These are phyloP conservation scores for Globisporangium cederbergense DNA, from an alignment of 352 stramenopile species.

Conservation along the genomic window DNA sequence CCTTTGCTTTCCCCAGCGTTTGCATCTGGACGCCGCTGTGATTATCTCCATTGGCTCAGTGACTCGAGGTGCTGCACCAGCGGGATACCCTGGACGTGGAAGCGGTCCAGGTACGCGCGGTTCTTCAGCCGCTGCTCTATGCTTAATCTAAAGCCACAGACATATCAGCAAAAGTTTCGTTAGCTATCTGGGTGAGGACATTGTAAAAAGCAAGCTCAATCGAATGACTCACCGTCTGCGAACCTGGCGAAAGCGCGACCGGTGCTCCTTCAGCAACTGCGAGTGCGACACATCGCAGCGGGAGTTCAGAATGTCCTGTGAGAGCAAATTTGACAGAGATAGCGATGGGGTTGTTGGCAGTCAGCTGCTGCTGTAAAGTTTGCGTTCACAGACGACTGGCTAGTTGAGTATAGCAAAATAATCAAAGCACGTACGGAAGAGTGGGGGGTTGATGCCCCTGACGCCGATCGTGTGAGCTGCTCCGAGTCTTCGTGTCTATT, in stretches of 20 bases:
- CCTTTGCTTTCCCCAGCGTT: not conserved
- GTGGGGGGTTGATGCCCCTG: not conserved
- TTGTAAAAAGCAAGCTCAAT: not conserved
- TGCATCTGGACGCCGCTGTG: not conserved
- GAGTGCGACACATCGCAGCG: constrained; percentile 52
- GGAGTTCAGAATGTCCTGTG: constrained; percentile 67
- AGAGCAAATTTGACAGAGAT: not conserved
- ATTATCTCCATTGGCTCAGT: constrained; percentile 37
- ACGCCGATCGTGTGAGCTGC: not conserved
- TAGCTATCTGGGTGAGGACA: not conserved
- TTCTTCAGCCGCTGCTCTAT: constrained; percentile 46
- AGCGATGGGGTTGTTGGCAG: not conserved
- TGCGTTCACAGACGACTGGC: not conserved
- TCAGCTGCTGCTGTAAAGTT: not conserved
- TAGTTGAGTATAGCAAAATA: not conserved
- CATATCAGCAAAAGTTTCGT: not conserved
- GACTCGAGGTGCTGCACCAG: constrained; percentile 58
- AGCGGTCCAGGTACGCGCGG: constrained; percentile 47
- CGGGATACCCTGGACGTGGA: constrained; percentile 63
- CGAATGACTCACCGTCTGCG: constrained; percentile 35
- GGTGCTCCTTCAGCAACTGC: constrained; percentile 65
- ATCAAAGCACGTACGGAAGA: not conserved
- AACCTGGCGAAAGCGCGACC: constrained; percentile 50
- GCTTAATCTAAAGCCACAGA: constrained; percentile 40
- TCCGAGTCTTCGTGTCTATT: not conserved